A percentile compares a stretch with the other conserved stretches of the same genome.
Conservation (phyloP, 75 land plant genomes). For the Pinus taeda region DNA sequence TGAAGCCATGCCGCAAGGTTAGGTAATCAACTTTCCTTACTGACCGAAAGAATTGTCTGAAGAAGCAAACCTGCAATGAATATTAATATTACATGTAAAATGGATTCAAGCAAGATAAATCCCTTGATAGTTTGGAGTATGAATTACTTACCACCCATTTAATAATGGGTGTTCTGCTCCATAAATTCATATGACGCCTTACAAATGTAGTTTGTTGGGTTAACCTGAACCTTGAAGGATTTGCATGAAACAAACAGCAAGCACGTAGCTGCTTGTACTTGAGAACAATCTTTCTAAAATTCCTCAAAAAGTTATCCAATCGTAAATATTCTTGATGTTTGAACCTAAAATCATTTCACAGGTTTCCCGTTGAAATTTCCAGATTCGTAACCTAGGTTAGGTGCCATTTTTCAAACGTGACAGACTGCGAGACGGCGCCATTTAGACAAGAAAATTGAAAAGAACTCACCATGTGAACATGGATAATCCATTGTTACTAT, state of each 20-base stretch:
- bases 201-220: slow-evolving; percentile 32
- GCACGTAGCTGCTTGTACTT: not conserved
- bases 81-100: not conserved
- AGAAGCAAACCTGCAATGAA: slow-evolving; percentile 47
- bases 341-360: not conserved
- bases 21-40: slow-evolving; percentile 55
- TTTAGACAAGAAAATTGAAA: not conserved
- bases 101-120: not conserved
- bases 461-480: slow-evolving; percentile 29
- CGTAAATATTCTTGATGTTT: not conserved
- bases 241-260: slow-evolving; percentile 6
- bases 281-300: not conserved
- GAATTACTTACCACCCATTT: slow-evolving; percentile 30
- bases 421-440: not conserved
- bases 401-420: too few species aligned
- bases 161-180: slow-evolving; percentile 11
- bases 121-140: not conserved
- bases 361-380: not conserved
- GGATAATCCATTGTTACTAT: slow-evolving; percentile 42
- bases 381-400: too few species aligned
- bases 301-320: not conserved
- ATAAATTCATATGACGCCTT: slow-evolving; percentile 25
- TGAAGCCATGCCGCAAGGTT: slow-evolving; percentile 62
- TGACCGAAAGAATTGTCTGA: slow-evolving; percentile 50
- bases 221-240: slow-evolving; percentile 30